Evolutionary conservation across 768 basidiomycete species (phyloP).

Genomic region (Tulasnella calospora): DNA sequence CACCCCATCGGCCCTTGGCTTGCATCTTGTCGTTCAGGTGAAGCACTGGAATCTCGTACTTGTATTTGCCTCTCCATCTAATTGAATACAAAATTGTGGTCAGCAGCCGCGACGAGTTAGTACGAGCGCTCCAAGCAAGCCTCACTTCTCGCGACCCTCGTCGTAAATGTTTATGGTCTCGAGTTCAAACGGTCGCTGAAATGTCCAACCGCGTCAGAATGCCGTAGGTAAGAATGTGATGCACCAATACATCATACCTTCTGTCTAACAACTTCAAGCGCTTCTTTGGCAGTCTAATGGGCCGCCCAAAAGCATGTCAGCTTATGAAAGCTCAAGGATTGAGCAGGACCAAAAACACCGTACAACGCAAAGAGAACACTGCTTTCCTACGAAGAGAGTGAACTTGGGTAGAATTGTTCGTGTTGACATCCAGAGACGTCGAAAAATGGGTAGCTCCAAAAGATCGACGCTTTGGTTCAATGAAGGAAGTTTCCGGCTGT

Average conservation of each 20-base stretch:
- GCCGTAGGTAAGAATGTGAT: neutral
- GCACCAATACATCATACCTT: constrained; percentile 42
- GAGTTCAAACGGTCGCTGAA: constrained; percentile 61
- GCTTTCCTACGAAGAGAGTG: constrained; percentile 71
- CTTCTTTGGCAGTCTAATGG: constrained; percentile 65
- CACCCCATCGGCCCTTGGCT: constrained; percentile 82
- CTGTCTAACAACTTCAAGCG: constrained; percentile 64
- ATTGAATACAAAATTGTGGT: too few species aligned
- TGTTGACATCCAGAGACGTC: neutral
- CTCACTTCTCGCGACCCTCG: constrained; percentile 59
- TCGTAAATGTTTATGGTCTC: constrained; percentile 76
- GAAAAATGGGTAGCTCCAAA: neutral
- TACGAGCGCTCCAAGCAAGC: neutral
- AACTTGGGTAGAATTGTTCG: constrained; percentile 44
- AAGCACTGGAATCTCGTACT: constrained; percentile 85
- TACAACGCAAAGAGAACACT: constrained; percentile 79
- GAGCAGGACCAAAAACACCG: constrained; percentile 29
- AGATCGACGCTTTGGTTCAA: neutral
- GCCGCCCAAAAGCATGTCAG: neutral
- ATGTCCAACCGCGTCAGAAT: neutral
- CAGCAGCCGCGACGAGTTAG: neutral
- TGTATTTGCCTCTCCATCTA: constrained; percentile 71
- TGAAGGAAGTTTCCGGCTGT: neutral
- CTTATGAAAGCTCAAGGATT: neutral
- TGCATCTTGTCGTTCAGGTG: constrained; percentile 79